Conservation (phyloP, 257 asterid species). For the Agastache rugosa region DNA sequence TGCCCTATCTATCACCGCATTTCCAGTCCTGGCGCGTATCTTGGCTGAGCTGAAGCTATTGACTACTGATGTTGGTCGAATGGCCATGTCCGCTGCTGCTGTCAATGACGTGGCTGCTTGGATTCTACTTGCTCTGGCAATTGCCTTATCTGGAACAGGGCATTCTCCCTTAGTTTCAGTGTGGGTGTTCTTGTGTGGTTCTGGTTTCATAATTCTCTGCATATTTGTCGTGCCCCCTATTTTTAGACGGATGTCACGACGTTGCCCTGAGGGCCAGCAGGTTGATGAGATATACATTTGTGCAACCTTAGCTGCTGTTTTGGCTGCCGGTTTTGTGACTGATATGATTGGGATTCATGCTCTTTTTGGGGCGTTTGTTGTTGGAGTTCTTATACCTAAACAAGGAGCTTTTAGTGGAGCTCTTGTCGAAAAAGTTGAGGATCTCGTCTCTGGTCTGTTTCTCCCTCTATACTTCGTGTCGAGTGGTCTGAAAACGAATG, state of each 20-base stretch:
- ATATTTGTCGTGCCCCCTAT: slow-evolving; percentile 45
- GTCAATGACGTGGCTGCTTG: slow-evolving; percentile 71
- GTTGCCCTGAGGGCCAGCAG: slow-evolving; percentile 55
- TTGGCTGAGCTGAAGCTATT: slow-evolving; percentile 63
- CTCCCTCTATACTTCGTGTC: slow-evolving; percentile 61
- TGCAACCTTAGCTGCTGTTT: slow-evolving; percentile 49
- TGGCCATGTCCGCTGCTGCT: slow-evolving; percentile 74
- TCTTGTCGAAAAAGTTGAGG: slow-evolving; percentile 45
- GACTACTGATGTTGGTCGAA: slow-evolving; percentile 62
- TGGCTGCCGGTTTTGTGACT: slow-evolving; percentile 57
- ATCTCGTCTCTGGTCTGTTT: slow-evolving; percentile 51
- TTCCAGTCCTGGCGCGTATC: slow-evolving; percentile 57
- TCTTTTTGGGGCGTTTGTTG: slow-evolving; percentile 60
- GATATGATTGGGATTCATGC: slow-evolving; percentile 64
- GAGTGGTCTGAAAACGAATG: slow-evolving; percentile 51
- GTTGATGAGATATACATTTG: slow-evolving; percentile 58
- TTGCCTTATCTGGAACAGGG: slow-evolving; percentile 56
- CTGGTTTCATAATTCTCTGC: slow-evolving; percentile 46
- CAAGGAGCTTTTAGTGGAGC: slow-evolving; percentile 52
- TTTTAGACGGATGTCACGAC: slow-evolving; percentile 54
- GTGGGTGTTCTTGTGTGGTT: slow-evolving; percentile 54
- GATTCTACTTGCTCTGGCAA: slow-evolving; percentile 64
- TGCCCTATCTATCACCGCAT: slow-evolving; percentile 55
- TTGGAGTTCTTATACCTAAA: slow-evolving; percentile 60
- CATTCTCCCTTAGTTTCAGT: slow-evolving; percentile 44